A percentile compares a stretch with the other conserved stretches of the same genome.
These are phyloP conservation scores for Odonthalia washingtoniensis DNA, from an alignment of 31 red algal species.

Conservation along the genomic window DNA sequence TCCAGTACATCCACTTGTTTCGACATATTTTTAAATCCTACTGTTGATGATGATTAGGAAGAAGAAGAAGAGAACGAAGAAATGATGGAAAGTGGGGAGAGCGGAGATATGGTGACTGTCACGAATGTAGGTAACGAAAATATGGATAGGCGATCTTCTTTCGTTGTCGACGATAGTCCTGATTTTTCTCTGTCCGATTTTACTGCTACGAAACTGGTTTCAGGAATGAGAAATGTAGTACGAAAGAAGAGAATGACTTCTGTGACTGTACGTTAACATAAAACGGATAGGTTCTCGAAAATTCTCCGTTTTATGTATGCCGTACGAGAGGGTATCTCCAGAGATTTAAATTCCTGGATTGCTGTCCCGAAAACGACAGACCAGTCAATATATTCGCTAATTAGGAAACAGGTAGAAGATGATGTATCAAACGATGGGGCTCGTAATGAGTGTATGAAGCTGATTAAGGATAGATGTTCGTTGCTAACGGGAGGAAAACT, in stretches of 20 bases:
- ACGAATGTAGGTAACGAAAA: neutral
- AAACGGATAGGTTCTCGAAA: neutral
- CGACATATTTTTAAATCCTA: too few species aligned
- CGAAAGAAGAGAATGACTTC: slow-evolving; percentile 2
- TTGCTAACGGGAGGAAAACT: neutral
- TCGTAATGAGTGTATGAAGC: neutral
- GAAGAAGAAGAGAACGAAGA: neutral
- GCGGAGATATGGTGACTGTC: neutral
- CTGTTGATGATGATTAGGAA: too few species aligned
- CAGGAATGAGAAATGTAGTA: neutral
- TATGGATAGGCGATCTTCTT: slow-evolving; percentile 9
- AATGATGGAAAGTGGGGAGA: neutral
- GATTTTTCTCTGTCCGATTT: neutral
- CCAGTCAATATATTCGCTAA: slow-evolving; percentile 11
- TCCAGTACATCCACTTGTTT: too few species aligned
- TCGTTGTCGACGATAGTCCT: slow-evolving; percentile 40
- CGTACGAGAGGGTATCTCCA: too few species aligned
- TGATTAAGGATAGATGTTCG: neutral
- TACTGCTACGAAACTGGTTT: slow-evolving; percentile 5
- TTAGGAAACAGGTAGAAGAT: neutral
- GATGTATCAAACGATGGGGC: neutral
- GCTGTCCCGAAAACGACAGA: too few species aligned
- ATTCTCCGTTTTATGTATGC: slow-evolving; percentile 25
- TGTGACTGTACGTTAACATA: too few species aligned
- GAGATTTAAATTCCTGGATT: too few species aligned